phyloP scores from a whole-genome alignment of 2,329 filamentous ascomycete genomes.

The Gnomoniopsis sp. region DNA sequence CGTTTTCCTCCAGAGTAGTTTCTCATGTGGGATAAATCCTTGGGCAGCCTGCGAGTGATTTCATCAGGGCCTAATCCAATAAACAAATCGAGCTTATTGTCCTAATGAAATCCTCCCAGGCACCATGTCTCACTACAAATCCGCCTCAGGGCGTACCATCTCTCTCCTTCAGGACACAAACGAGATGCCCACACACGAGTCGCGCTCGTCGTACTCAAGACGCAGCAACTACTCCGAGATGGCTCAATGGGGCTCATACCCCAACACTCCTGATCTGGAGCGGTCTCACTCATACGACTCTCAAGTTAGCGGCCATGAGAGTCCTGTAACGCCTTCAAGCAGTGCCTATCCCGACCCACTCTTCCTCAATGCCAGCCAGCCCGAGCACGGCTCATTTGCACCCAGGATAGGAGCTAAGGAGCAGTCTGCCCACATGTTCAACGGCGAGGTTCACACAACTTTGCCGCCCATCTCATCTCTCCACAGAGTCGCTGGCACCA shows the following conservation, averaged over 20 bases:
- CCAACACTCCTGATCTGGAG: conserved; percentile 54
- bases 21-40: neutral
- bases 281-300: conserved; percentile 62
- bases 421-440: conserved; percentile 26
- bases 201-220: neutral
- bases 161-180: conserved; percentile 14
- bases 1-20: neutral
- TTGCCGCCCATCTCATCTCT: conserved; percentile 15
- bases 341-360: conserved; percentile 30
- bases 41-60: neutral
- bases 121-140: conserved; percentile 10
- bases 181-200: conserved; percentile 2
- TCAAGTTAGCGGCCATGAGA: conserved; percentile 51
- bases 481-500: conserved; percentile 7
- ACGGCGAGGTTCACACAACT: conserved; percentile 12
- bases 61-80: neutral
- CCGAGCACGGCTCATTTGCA: conserved; percentile 28
- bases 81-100: too few relatives aligned
- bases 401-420: conserved; percentile 36
- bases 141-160: conserved; percentile 13
- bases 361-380: neutral
- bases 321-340: conserved; percentile 52
- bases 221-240: neutral
- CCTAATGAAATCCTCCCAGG: neutral
- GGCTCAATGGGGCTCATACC: conserved; percentile 34